Conservation (phyloP, 2,329 filamentous ascomycete species). For the Neonectria coccinea region DNA sequence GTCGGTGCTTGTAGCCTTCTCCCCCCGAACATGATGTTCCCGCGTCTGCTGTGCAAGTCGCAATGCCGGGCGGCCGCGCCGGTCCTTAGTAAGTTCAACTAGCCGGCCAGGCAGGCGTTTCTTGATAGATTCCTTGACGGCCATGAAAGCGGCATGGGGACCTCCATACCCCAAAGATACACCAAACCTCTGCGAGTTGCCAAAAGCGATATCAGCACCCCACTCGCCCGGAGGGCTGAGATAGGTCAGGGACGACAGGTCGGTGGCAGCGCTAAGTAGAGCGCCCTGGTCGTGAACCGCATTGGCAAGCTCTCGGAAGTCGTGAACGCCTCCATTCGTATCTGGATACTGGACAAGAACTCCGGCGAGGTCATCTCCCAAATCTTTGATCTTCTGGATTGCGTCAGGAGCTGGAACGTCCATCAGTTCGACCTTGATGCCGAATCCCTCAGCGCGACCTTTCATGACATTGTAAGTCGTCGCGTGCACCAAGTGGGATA, state of each 20-base stretch:
- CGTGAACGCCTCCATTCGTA: constrained; percentile 82
- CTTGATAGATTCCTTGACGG: constrained; percentile 91
- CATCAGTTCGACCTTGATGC: constrained; percentile 79
- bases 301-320: constrained; percentile 80
- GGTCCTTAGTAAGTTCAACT: constrained; percentile 91
- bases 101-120: constrained; percentile 92
- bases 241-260: constrained; percentile 86
- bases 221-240: constrained; percentile 93
- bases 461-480: constrained; percentile 72
- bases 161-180: constrained; percentile 93
- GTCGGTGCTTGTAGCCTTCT: constrained; percentile 98
- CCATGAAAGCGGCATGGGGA: constrained; percentile 97
- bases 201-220: constrained; percentile 94
- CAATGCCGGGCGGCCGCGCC: constrained; percentile 83
- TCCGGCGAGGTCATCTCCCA: constrained; percentile 86
- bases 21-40: constrained; percentile 94
- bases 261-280: constrained; percentile 88
- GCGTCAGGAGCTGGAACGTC: constrained; percentile 75
- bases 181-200: constrained; percentile 90
- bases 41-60: constrained; percentile 89
- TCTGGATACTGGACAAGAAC: constrained; percentile 96
- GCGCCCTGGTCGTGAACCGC: constrained; percentile 81
- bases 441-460: constrained; percentile 57
- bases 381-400: constrained; percentile 73
- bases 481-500: constrained; percentile 80